Percentiles rank a stretch among this genome's conserved stretches.
Evolutionary conservation across 177 flowering plant genomes (phyloP).

Genomic region (Tripterygium wilfordii): DNA sequence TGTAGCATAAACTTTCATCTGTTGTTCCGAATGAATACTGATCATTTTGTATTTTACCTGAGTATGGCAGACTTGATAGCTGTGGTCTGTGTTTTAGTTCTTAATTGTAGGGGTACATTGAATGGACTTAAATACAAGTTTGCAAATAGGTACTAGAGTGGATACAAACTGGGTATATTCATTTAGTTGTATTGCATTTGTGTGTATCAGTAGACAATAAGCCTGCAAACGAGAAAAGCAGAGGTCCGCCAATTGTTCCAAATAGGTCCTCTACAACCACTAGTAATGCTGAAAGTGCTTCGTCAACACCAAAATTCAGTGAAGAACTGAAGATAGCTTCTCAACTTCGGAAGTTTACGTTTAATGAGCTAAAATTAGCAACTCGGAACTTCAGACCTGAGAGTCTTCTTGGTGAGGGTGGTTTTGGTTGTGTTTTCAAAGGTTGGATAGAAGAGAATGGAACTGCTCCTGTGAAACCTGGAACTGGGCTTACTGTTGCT

Average conservation of each 20-base stretch:
- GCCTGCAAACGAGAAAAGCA: conserved; percentile 24
- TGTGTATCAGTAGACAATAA: conserved; percentile 37
- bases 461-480: conserved; percentile 68
- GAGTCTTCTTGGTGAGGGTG: conserved; percentile 74
- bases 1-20: too few relatives aligned
- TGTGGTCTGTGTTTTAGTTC: too few relatives aligned
- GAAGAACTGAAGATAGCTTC: conserved; percentile 64
- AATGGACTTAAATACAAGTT: too few relatives aligned
- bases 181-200: too few relatives aligned
- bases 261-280: conserved; percentile 38
- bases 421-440: conserved; percentile 78
- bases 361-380: conserved; percentile 56
- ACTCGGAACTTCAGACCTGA: conserved; percentile 72
- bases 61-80: too few relatives aligned
- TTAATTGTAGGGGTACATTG: too few relatives aligned
- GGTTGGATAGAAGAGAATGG: conserved; percentile 82
- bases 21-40: too few relatives aligned
- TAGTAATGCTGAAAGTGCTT: conserved; percentile 47
- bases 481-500: conserved; percentile 75
- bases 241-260: conserved; percentile 30
- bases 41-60: too few relatives aligned
- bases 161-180: too few relatives aligned
- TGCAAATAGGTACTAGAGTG: too few relatives aligned
- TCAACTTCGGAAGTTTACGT: conserved; percentile 51
- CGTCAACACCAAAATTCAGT: conserved; percentile 48